Evolutionary conservation across 345 rosid species (phyloP), one percentile per base, ranked within the genome.

Genomic region (Aquilaria sinensis): DNA sequence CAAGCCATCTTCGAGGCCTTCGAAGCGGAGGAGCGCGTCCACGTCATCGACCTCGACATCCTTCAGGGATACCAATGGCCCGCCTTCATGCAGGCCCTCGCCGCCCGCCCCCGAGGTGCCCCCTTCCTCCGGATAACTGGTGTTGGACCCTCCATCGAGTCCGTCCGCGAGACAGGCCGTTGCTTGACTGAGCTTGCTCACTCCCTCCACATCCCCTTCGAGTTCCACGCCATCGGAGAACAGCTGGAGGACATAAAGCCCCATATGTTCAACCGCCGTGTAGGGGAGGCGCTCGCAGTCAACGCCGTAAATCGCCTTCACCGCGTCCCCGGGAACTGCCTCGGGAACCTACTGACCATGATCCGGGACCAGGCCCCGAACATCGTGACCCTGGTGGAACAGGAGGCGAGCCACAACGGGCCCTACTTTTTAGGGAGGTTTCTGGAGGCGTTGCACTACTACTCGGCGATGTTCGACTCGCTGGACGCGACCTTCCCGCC

Each of bases 31-130:
- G 87, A 80, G 58, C 85, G 88, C n/a, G 91, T 82, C 41, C 91
- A 85, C 52, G 83, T 85, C 41, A 82, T 85, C 14, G 91, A 85
- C 66, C 78, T 85, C 6, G 87, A 85, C 67, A 85, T 85, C 65
- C 84, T 71, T 50, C 91, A 85, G 47, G 91, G 91, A 30, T 85
- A 85, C 74, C 91, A 85, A 51, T 85, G 91, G 91, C 91, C 91
- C 7, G 91, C 91, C 47, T 78, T 85, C 78, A 85, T 85, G 91
- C 91, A 82, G 73, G 91, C 88, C 53, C 73, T 85, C 8, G 86
- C 85, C 10, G 87, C 84, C 34, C 68, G 91, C 57, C 81, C 88
- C 0, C 76, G 70, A 0, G 88, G 88, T 5, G 75, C 88, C 57
- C 88, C 88, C 0, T 85, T 82, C 63, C 84, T 85, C 14, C 73